Evolutionary conservation across 768 basidiomycete genomes (phyloP).

Genomic region (Collybiopsis luxurians): DNA sequence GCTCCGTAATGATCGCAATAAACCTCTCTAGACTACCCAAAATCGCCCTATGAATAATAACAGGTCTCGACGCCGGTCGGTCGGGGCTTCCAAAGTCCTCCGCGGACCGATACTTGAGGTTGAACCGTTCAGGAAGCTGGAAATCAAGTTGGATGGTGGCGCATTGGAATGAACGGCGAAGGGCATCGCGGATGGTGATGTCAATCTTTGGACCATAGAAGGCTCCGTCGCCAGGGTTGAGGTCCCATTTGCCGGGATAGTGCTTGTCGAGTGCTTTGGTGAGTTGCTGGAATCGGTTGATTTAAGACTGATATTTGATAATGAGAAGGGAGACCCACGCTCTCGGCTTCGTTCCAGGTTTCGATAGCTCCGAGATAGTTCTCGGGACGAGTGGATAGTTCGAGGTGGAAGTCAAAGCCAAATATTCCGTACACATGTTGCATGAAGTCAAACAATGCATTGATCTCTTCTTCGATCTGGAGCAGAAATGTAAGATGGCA

Average conservation of each 20-base stretch:
- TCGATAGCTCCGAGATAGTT: slow-evolving; percentile 88
- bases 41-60: slow-evolving; percentile 98
- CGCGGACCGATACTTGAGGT: slow-evolving; percentile 84
- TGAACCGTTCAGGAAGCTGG: slow-evolving; percentile 95
- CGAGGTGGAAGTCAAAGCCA: slow-evolving; percentile 91
- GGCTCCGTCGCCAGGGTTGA: slow-evolving; percentile 96
- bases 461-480: slow-evolving; percentile 86
- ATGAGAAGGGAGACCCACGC: slow-evolving; percentile 38
- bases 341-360: slow-evolving; percentile 89
- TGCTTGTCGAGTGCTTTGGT: slow-evolving; percentile 78
- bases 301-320: too few relatives aligned
- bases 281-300: slow-evolving; percentile 68
- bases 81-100: slow-evolving; percentile 62
- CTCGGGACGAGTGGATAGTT: slow-evolving; percentile 94
- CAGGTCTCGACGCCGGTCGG: slow-evolving; percentile 69
- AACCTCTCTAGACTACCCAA: slow-evolving; percentile 93
- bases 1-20: slow-evolving; percentile 95
- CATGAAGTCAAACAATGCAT: slow-evolving; percentile 90
- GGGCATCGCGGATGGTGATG: slow-evolving; percentile 91
- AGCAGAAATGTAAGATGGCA: not conserved
- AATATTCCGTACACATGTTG: slow-evolving; percentile 90
- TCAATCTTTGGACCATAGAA: slow-evolving; percentile 99
- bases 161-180: slow-evolving; percentile 93
- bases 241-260: slow-evolving; percentile 85
- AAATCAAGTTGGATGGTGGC: slow-evolving; percentile 99